Base-by-base conservation (phyloP, 2,329 filamentous ascomycete species). In the Colletotrichum tamarilloi region DNA sequence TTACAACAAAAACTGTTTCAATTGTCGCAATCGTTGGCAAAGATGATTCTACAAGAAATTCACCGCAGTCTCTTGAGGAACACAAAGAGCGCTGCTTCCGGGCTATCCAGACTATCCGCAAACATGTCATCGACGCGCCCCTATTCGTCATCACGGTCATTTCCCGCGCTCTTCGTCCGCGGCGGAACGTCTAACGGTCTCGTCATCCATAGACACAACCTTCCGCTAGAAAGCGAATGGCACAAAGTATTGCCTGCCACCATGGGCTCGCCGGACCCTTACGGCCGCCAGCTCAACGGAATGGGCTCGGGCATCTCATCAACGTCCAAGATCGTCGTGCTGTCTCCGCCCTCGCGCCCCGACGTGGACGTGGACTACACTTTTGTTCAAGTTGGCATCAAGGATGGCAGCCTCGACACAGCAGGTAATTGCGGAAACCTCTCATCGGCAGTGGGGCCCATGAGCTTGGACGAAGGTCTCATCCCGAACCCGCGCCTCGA, bases 401-500 rank as follows among this genome's bases (percentile, higher is more conserved):
- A 87, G 71, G 84, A 88, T 73, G 80, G 82, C 4, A 82, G 86
- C 65, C 84, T 92, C 2, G 90, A 92, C 74, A 85, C 87, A 72
- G 86, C 87, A 0, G 87, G 89, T 16, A 92, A 92, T 75, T 92
- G 90, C 77, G 90, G 90, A 9, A 92, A 92, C 76, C 89, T 92
- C 87, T 88, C 83, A 11, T 84, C 85, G 63, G 88, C 87, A 0
- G 84, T 92, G 63, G 90, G 89, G 0, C 89, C 90, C 0, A 92
- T 87, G 77, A 90, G 88, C 4, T 81, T 89, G 19, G 86, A 91
- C 75, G 80, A 85, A 26, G 82, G 85, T 4, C 74, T 91, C 1
- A 80, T 90, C 64, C 66, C 57, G 0, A 26, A 58, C 14, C 60
- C 56, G 8, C 35, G 22, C 12, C 67, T 72, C 3, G 55, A 67